Base-by-base conservation (phyloP, 495 filamentous ascomycete species). In the Tricharina praecox region DNA sequence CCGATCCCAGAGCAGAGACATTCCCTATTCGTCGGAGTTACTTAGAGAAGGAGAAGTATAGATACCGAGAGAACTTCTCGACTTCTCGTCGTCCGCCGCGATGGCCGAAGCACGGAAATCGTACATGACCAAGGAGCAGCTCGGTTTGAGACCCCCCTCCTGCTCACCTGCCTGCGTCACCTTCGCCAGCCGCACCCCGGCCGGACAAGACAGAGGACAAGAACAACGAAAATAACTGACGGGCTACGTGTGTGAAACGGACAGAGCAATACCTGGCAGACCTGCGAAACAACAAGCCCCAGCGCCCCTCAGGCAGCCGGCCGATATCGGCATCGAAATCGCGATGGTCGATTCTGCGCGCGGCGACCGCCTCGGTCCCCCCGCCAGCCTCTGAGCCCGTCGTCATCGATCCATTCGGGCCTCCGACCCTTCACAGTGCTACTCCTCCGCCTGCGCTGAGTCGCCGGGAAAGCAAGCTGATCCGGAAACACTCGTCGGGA, bases 101-200 rank as follows among this genome's bases (percentile, higher is more conserved):
- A 43, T 43, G 40, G 24, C 40, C 13, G 40, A 43, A 43, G 40
- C 40, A 3, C 24, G 40, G 45, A 47, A 62, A 25, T 60, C 74
- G 32, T 92, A 83, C 66, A 93, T 94, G 86, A 76, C 77, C 28
- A 76, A 76, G 60, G 77, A 87, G 37, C 85, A 93, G 66, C 79
- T 92, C 62, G 81, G 86, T 93, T 70, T 50, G 54, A 52, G 43
- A 44, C 23, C 18, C 23, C 10, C n/a, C n/a, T 7, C 45, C 54
- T 53, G 32, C 56, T 55, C 47, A 55, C 59, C 62, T 61, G 54
- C 48, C 43, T 13, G n/a, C n/a, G n/a, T n/a, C n/a, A n/a, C n/a
- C n/a, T n/a, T n/a, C n/a, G n/a, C n/a, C n/a, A n/a, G n/a, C n/a
- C n/a, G n/a, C n/a, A n/a, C n/a, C n/a, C n/a, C n/a, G n/a, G n/a